Conservation (phyloP, 2,329 filamentous ascomycete species). For the Diaporthe longicolla region DNA sequence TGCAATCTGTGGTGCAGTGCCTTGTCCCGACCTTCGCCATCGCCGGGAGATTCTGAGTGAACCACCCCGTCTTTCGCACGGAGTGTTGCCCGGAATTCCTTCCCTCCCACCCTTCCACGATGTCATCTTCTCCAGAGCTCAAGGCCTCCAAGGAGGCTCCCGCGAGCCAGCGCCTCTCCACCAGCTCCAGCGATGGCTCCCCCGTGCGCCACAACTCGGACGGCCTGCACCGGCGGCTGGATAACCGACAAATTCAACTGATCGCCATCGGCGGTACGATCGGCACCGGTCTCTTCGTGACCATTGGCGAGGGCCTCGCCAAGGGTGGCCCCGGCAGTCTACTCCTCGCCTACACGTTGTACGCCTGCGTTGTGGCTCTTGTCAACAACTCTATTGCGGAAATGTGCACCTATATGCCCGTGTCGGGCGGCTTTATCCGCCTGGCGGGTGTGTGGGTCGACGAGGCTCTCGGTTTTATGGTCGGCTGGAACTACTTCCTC, state of each 20-base stretch:
- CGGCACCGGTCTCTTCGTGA: constrained; percentile 72
- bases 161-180: constrained; percentile 23
- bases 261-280: constrained; percentile 72
- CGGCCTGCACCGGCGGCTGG: constrained; percentile 61
- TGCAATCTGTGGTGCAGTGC: constrained; percentile 18
- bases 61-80: constrained; percentile 9
- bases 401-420: constrained; percentile 74
- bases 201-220: constrained; percentile 41
- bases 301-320: constrained; percentile 69
- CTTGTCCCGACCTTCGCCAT: constrained; percentile 11
- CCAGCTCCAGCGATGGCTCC: constrained; percentile 5
- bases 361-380: constrained; percentile 68
- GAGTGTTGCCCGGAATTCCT: background rate
- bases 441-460: constrained; percentile 76
- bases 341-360: constrained; percentile 71
- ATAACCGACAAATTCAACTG: constrained; percentile 70
- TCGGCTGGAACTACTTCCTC: constrained; percentile 61
- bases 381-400: constrained; percentile 77
- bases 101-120: background rate
- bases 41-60: constrained; percentile 22
- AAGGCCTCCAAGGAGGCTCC: constrained; percentile 30
- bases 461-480: constrained; percentile 72
- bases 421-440: constrained; percentile 75
- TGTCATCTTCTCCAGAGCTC: constrained; percentile 22
- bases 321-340: constrained; percentile 62